A percentile compares a stretch with the other conserved stretches of the same genome.
These are phyloP conservation scores for Anacardium occidentale DNA, from an alignment of 345 rosid species.

Conservation along the genomic window DNA sequence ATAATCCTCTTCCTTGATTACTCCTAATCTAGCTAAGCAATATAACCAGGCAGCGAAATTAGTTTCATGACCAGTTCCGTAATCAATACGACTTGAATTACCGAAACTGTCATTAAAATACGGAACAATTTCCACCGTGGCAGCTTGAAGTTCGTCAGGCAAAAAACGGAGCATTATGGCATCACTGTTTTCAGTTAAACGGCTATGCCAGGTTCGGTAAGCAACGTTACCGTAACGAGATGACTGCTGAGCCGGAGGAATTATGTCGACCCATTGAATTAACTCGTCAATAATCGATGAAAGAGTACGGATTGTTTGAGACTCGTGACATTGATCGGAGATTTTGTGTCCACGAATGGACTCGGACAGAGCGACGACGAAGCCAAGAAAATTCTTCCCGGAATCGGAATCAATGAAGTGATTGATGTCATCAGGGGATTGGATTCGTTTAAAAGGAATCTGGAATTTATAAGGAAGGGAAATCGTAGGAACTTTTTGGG, in stretches of 20 bases:
- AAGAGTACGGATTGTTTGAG: constrained; percentile 45
- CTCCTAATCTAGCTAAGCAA: constrained; percentile 79
- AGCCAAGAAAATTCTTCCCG: constrained; percentile 67
- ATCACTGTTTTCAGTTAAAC: constrained; percentile 51
- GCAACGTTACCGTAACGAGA: constrained; percentile 86
- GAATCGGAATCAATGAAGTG: constrained; percentile 58
- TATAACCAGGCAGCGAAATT: constrained; percentile 91
- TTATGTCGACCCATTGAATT: constrained; percentile 66
- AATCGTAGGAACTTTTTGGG: constrained; percentile 49
- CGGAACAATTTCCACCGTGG: constrained; percentile 64
- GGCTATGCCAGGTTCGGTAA: constrained; percentile 80
- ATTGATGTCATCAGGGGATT: constrained; percentile 64
- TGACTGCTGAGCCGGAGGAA: constrained; percentile 71
- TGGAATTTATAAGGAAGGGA: constrained; percentile 62
- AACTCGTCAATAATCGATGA: constrained; percentile 60
- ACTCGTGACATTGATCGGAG: constrained; percentile 64
- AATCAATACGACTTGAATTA: constrained; percentile 81
- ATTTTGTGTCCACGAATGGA: constrained; percentile 69
- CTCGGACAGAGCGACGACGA: constrained; percentile 79
- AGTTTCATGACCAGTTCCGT: constrained; percentile 90
- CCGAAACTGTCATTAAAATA: constrained; percentile 92
- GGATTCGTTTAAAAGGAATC: constrained; percentile 60
- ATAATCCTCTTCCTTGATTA: constrained; percentile 78
- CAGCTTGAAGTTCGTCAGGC: constrained; percentile 55
- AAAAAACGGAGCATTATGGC: constrained; percentile 57